Evolutionary conservation across 1,139 yeast species (phyloP).

Genomic region (Yamadazyma dushanensis): DNA sequence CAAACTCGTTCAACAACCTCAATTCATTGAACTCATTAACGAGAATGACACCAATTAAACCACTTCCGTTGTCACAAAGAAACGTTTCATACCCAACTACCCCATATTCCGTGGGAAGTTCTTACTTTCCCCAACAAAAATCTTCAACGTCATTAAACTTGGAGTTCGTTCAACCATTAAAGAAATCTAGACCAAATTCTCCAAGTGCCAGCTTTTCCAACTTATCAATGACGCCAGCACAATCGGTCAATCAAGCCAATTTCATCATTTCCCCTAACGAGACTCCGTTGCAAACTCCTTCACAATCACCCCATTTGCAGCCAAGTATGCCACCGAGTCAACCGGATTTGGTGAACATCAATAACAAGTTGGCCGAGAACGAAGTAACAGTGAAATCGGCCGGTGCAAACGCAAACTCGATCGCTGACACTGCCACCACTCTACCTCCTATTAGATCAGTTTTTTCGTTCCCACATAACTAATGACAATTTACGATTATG

Average conservation of each 20-base stretch:
- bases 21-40: conserved; percentile 26
- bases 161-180: conserved; percentile 19
- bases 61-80: conserved; percentile 12
- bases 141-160: conserved; percentile 20
- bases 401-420: conserved; percentile 24
- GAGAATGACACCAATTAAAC: conserved; percentile 44
- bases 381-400: conserved; percentile 17
- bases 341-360: conserved; percentile 10
- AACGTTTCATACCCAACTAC: conserved; percentile 16
- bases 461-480: conserved; percentile 23
- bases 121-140: conserved; percentile 21
- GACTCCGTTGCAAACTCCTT: conserved; percentile 46
- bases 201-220: conserved; percentile 25
- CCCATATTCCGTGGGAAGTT: conserved; percentile 12
- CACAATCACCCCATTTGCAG: conserved; percentile 42
- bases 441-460: conserved; percentile 48
- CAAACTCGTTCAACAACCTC: conserved; percentile 12
- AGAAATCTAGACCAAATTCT: conserved; percentile 45
- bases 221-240: conserved; percentile 9
- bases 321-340: conserved; percentile 16
- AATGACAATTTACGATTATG: too few relatives aligned
- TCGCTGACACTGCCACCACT: conserved; percentile 43
- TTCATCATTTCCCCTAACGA: conserved; percentile 33
- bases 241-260: conserved; percentile 14
- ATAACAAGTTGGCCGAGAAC: conserved; percentile 6